Base-by-base conservation (phyloP, 192 early-diverging fungal genomes). In the Backusella liffmaniae region DNA sequence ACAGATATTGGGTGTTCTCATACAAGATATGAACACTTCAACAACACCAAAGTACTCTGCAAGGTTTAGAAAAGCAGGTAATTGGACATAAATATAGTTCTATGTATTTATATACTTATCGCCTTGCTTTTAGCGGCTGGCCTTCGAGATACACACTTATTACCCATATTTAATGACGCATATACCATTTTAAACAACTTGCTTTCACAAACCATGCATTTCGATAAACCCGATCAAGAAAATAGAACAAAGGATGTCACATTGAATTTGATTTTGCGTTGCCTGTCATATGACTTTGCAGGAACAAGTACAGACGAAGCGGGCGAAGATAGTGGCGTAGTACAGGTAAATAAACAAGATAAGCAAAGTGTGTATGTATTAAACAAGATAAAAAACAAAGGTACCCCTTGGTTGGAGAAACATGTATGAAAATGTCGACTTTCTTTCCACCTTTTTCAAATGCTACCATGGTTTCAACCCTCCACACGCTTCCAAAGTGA, bases 201-300 rank as follows among this genome's bases (percentile, higher is more conserved):
- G 16, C 32, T 88, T 13, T 39, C 75, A 37, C 56, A 73, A 18
- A 70, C 73, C 67, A 77, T 85, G 10, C 41, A 53, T 1, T 88
- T 88, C 53, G 70, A 72, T 67, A 84, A 80, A 29, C 72, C 77
- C 46, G 81, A 66, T 46, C 76, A 81, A 30, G 85, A 79, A 23
- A 70, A 70, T 21, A 74, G 77, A 30, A 51, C 73, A 34, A 84
- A 87, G 49, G 86, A 90, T 70, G 82, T 80, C 76, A 79, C 85
- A 35, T 77, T 95, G 77, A 78, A 82, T 67, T 84, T 95, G 36
- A 80, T 94, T 56, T 73, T 85, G 23, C 89, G 87, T 41, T 95
- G 94, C 70, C 75, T 95, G 70, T 79, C 81, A 0, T 95, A 93
- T 85, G 94, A 95, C 82, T 95, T 95, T 74, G 92, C 92, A 42